Base-by-base conservation (phyloP, 441 rosid species). In the Aleurites moluccanus region DNA sequence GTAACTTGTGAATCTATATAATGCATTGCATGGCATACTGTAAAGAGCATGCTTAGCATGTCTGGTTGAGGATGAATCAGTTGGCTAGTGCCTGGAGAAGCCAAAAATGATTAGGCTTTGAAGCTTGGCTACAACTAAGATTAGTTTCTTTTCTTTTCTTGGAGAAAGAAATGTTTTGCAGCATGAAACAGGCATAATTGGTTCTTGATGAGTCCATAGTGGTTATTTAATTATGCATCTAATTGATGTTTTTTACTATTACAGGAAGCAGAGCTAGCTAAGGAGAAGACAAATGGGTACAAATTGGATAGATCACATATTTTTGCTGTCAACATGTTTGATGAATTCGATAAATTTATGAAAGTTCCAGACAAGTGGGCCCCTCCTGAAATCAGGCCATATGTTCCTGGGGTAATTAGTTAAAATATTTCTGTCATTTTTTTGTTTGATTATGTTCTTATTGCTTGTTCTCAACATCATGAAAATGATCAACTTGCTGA, bases 211-310 rank as follows among this genome's bases (percentile, higher is more conserved):
- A 14, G 55, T 66, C 21, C 28, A 2, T 18, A 2, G 9, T 49
- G 4, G 25, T 15, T 63, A 4, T 52, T 20, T 13, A 53, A 28
- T 64, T 30, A 59, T 59, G 64, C 35, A 27, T 50, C 65, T 77
- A 57, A 72, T 52, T 67, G 33, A 7, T 61, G n/a, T 38, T 78
- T 59, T 6, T 55, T 1, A 55, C 20, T n/a, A 45, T 64, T 82
- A 62, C 82, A 94, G 99, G 99, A 95, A 85, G 99, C 99, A 67
- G 97, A 95, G 85, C 88, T 88, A n/a, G 97, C 98, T 0, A 88
- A 83, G 85, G 99, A 95, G 77, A 92, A 86, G 80, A 88, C 91
- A 14, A 84, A 90, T 61, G 94, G 92, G 9, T 89, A 90, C 83
- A 92, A 86, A 85, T 71, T 95, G 86, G 99, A 95, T 73, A 91